Base-by-base conservation (phyloP, 106 monocot genomes). In the Agapanthus africanus region DNA sequence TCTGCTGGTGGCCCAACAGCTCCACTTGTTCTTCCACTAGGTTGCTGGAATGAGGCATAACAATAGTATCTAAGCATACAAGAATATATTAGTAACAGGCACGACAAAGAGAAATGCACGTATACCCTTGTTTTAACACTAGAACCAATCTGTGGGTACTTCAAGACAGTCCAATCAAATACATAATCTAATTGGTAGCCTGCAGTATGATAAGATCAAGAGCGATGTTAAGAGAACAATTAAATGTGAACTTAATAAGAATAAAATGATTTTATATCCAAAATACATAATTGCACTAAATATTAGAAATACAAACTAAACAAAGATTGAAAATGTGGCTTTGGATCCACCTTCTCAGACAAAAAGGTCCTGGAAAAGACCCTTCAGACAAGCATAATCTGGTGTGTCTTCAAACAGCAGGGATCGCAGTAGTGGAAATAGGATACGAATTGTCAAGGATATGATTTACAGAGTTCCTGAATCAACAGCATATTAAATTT, bases 181-280 rank as follows among this genome's bases (percentile, higher is more conserved):
- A 93, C 76, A 84, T 89, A 93, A 67, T 93, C 93, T 78, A 86
- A 89, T 39, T 88, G 89, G 65, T 89, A 84, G 15, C 93, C 93
- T 93, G 84, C 40, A 82, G 66, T 37, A 71, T 22, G 39, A 19
- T 32, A 32, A 38, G 59, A 15, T 51, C 36, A 74, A 40, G 9
- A 25, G 15, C 67, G 3, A 36, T 35, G 34, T 31, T 61, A 25
- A 63, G 16, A 42, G 63, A 63, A 49, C 19, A 33, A 34, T 33
- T 63, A 11, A 23, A 37, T 26, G 7, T 6, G 22, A 69, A 32
- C 37, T 16, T 59, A 16, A 59, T 40, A 0, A 33, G 51, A 9
- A 35, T 34, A 30, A 56, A 64, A 23, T 0, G 39, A 35, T 38
- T 23, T 2, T 60, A 15, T 34, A 5, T 60, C 6, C 6, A 13